These are phyloP conservation scores for Ilyonectria destructans DNA, from an alignment of 2,329 filamentous ascomycete species.

Conservation along the genomic window DNA sequence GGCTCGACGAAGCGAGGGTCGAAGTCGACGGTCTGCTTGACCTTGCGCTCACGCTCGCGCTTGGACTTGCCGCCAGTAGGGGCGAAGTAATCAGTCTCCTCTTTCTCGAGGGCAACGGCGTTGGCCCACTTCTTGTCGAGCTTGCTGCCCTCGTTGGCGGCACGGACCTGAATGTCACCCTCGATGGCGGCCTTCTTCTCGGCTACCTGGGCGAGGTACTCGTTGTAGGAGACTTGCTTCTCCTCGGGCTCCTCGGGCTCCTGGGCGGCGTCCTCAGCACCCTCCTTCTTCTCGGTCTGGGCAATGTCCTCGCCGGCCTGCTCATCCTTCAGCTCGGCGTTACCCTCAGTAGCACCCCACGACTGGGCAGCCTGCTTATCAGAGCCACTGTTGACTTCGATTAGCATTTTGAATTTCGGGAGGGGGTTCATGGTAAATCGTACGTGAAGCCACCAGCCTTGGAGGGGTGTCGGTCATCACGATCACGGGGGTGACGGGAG, in stretches of 20 bases:
- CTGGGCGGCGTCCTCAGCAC: conserved; percentile 66
- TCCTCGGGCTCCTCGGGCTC: conserved; percentile 79
- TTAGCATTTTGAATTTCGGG: conserved; percentile 36
- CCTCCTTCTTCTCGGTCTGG: conserved; percentile 85
- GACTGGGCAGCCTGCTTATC: conserved; percentile 91
- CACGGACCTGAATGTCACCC: conserved; percentile 79
- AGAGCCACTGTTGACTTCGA: conserved; percentile 72
- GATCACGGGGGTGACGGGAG: conserved; percentile 66
- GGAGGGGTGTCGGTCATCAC: conserved; percentile 72
- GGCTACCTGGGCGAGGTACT: conserved; percentile 83
- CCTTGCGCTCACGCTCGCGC: conserved; percentile 91
- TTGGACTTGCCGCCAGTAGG: conserved; percentile 82
- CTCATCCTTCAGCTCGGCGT: conserved; percentile 92
- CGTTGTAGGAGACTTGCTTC: conserved; percentile 90
- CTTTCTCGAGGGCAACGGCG: conserved; percentile 81
- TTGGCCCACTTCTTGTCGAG: conserved; percentile 92
- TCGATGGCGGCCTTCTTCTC: conserved; percentile 85
- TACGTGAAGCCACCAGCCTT: conserved; percentile 62
- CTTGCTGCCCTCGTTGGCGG: conserved; percentile 93
- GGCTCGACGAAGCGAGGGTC: conserved; percentile 87
- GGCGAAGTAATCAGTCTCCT: conserved; percentile 85
- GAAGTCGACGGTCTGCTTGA: conserved; percentile 91
- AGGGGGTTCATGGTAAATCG: conserved; percentile 43
- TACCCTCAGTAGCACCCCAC: conserved; percentile 89
- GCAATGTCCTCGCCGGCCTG: conserved; percentile 92